Percentiles rank a stretch among this genome's conserved stretches.
phyloP scores from a whole-genome alignment of 345 rosid species.

The Eutrema japonicum region DNA sequence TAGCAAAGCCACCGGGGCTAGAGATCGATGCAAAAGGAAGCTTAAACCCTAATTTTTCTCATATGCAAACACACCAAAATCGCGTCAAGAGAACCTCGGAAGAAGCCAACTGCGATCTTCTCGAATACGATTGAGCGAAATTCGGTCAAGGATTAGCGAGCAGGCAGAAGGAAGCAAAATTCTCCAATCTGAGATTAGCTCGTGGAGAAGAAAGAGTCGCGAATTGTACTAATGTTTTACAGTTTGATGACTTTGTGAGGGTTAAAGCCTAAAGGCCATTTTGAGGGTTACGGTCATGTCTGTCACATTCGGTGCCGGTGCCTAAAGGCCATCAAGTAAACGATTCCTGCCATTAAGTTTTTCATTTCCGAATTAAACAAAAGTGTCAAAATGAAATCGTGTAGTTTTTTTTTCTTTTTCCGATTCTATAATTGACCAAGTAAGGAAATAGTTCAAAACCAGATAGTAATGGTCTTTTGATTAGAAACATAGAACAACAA shows the following conservation, averaged over 20 bases:
- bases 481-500: too few species aligned
- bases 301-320: constrained; percentile 27
- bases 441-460: too few species aligned
- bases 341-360: not conserved
- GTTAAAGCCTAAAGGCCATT: constrained; percentile 25
- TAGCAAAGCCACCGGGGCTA: constrained; percentile 44
- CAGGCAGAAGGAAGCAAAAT: not conserved
- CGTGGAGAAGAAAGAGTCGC: constrained; percentile 30
- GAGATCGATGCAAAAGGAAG: constrained; percentile 12
- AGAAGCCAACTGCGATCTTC: constrained; percentile 13
- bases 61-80: not conserved
- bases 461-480: too few species aligned
- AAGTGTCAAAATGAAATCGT: not conserved
- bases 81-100: not conserved
- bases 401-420: too few species aligned
- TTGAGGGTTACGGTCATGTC: constrained; percentile 15
- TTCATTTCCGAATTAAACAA: not conserved
- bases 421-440: too few species aligned
- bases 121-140: not conserved
- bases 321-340: too few species aligned
- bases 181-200: constrained; percentile 24
- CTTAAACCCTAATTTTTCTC: constrained; percentile 47
- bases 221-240: constrained; percentile 29
- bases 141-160: not conserved
- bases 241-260: constrained; percentile 31